phyloP scores from a whole-genome alignment of 805 yeast genomes.

The Torulaspora maleeae region DNA sequence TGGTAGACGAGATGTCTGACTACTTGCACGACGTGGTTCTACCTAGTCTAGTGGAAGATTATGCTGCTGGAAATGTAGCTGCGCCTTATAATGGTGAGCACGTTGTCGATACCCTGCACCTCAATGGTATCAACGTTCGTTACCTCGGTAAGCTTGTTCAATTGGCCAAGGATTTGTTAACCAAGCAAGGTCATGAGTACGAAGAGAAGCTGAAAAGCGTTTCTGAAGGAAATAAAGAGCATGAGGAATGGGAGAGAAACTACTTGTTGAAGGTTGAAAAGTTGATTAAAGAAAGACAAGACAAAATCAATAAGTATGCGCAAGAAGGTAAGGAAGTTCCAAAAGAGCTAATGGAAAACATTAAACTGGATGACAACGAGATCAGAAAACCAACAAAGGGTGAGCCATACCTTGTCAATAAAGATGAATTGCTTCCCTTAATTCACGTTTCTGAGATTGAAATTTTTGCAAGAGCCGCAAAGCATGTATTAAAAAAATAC shows the following conservation, averaged over 20 bases:
- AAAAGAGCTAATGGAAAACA: conserved; percentile 33
- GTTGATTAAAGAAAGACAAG: conserved; percentile 36
- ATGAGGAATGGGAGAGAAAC: conserved; percentile 33
- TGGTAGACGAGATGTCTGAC: conserved; percentile 63
- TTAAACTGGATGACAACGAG: conserved; percentile 33
- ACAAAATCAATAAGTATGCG: conserved; percentile 31
- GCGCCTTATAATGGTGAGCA: conserved; percentile 82
- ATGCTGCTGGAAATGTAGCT: conserved; percentile 41
- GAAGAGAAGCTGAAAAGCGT: conserved; percentile 27
- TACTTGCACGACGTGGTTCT: conserved; percentile 56
- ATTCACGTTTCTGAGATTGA: conserved; percentile 48
- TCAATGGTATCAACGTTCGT: conserved; percentile 81
- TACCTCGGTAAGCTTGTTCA: conserved; percentile 59
- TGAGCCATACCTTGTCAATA: conserved; percentile 34
- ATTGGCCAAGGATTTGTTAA: conserved; percentile 30
- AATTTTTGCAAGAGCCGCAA: conserved; percentile 73
- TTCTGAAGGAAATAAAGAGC: conserved; percentile 30
- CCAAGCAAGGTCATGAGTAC: conserved; percentile 22
- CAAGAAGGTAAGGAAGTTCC: conserved; percentile 36
- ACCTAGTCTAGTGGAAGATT: conserved; percentile 51
- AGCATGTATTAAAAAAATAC: conserved; percentile 60
- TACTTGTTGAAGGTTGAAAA: conserved; percentile 31
- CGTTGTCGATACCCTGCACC: conserved; percentile 63
- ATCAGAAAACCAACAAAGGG: conserved; percentile 36
- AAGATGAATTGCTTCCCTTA: conserved; percentile 43